These are phyloP conservation scores for Pichia sp. DNA, from an alignment of 1,139 yeast species.

Conservation along the genomic window DNA sequence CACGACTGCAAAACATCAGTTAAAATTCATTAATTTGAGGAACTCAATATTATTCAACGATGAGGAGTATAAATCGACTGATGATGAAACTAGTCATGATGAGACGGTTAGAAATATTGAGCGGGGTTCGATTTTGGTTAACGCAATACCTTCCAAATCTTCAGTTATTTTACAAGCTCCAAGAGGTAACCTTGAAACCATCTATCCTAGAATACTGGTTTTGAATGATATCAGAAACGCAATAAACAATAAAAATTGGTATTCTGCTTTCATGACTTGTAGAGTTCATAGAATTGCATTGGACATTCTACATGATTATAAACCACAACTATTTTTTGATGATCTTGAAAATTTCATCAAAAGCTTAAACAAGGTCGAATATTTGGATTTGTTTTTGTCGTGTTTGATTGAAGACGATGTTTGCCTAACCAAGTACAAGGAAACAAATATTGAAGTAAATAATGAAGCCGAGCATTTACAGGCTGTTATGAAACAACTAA, in stretches of 20 bases:
- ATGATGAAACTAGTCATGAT: slow-evolving; percentile 31
- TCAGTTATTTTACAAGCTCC: slow-evolving; percentile 89
- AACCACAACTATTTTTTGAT: slow-evolving; percentile 56
- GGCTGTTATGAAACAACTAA: slow-evolving; percentile 11
- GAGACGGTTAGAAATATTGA: slow-evolving; percentile 87
- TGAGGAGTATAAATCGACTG: slow-evolving; percentile 8
- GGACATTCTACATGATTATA: slow-evolving; percentile 84
- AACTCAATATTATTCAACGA: slow-evolving; percentile 16
- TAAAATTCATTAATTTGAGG: slow-evolving; percentile 71
- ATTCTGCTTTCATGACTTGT: slow-evolving; percentile 71
- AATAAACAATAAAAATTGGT: slow-evolving; percentile 51
- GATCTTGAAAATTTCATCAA: slow-evolving; percentile 64
- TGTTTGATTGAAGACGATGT: slow-evolving; percentile 86
- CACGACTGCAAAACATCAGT: slow-evolving; percentile 81
- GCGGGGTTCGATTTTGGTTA: slow-evolving; percentile 77
- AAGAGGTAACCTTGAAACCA: slow-evolving; percentile 91
- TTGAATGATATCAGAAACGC: slow-evolving; percentile 70
- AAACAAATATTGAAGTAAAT: slow-evolving; percentile 35
- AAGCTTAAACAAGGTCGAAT: slow-evolving; percentile 65
- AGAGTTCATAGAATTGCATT: slow-evolving; percentile 87
- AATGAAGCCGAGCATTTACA: slow-evolving; percentile 13
- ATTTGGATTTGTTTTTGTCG: slow-evolving; percentile 80
- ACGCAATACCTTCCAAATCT: slow-evolving; percentile 75
- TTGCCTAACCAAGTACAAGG: slow-evolving; percentile 71
- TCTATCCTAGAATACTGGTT: slow-evolving; percentile 89